These are phyloP conservation scores for Hymenoscyphus scutula DNA, from an alignment of 2,329 filamentous ascomycete genomes.

Conservation along the genomic window DNA sequence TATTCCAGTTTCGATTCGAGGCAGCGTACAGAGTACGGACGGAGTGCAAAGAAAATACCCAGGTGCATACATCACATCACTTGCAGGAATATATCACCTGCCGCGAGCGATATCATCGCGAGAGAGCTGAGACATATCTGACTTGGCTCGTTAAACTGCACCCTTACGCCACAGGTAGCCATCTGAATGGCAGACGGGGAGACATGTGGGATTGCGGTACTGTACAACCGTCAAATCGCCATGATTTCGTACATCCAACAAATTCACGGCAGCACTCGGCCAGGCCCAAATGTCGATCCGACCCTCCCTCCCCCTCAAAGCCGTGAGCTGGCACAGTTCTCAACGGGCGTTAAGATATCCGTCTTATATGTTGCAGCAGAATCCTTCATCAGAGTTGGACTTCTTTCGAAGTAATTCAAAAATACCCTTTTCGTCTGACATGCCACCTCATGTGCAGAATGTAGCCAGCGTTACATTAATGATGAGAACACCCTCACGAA, in stretches of 20 bases:
- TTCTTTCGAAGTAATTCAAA: not conserved
- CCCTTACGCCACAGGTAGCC: not conserved
- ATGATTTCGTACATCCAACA: not conserved
- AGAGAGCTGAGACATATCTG: not conserved
- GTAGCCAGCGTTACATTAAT: slow-evolving; percentile 1
- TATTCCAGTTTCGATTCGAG: not conserved
- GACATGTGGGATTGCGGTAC: not conserved
- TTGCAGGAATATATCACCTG: not conserved
- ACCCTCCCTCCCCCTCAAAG: not conserved
- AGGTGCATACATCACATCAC: not conserved
- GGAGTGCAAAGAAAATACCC: not conserved
- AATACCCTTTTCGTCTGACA: not conserved
- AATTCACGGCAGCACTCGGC: not conserved
- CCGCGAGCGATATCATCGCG: slow-evolving; percentile 1
- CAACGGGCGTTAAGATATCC: not conserved
- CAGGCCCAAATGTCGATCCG: slow-evolving; percentile 1
- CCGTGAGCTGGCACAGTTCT: not conserved
- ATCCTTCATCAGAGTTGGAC: not conserved
- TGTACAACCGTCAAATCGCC: not conserved
- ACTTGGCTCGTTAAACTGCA: not conserved
- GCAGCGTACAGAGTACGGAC: not conserved
- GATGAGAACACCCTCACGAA: not conserved
- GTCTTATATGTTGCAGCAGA: not conserved
- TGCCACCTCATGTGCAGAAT: not conserved
- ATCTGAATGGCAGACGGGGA: not conserved